Percentiles rank a stretch among this genome's conserved stretches.
Evolutionary conservation across 1,139 yeast species (phyloP).

Genomic region (Protomyces inouyei): DNA sequence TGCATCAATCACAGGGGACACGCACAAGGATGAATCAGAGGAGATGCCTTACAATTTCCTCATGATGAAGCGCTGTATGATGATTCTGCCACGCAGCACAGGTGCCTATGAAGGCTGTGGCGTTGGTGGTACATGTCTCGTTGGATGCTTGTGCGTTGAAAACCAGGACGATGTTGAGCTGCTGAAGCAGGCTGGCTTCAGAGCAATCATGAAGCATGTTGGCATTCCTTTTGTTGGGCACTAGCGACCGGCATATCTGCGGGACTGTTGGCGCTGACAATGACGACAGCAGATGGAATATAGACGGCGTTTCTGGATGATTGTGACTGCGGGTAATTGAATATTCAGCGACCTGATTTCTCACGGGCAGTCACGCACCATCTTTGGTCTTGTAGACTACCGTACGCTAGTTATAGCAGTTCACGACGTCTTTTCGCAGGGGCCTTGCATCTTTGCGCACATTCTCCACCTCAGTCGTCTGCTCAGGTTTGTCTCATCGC

Average conservation of each 20-base stretch:
- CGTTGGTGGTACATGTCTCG: constrained; percentile 22
- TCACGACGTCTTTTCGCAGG: background rate
- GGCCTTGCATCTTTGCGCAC: background rate
- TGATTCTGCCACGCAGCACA: constrained; percentile 14
- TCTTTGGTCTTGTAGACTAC: background rate
- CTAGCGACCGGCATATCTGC: background rate
- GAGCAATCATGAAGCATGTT: background rate
- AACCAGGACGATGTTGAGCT: background rate
- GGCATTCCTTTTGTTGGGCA: background rate
- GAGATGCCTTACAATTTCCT: constrained; percentile 22
- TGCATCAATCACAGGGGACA: background rate
- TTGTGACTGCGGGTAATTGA: background rate
- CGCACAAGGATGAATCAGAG: background rate
- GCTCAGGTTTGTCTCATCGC: background rate
- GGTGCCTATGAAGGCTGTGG: constrained; percentile 19
- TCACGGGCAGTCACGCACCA: background rate
- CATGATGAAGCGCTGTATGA: constrained; percentile 16
- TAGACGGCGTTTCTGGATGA: background rate
- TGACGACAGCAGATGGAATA: background rate
- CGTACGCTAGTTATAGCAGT: background rate
- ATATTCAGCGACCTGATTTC: background rate
- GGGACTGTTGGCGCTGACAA: background rate
- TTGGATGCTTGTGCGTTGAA: constrained; percentile 1
- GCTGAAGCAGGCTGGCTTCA: background rate
- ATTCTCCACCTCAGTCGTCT: background rate